Evolutionary conservation across 2,329 filamentous ascomycete species (phyloP).

Genomic region (Fonsecaea nubica): DNA sequence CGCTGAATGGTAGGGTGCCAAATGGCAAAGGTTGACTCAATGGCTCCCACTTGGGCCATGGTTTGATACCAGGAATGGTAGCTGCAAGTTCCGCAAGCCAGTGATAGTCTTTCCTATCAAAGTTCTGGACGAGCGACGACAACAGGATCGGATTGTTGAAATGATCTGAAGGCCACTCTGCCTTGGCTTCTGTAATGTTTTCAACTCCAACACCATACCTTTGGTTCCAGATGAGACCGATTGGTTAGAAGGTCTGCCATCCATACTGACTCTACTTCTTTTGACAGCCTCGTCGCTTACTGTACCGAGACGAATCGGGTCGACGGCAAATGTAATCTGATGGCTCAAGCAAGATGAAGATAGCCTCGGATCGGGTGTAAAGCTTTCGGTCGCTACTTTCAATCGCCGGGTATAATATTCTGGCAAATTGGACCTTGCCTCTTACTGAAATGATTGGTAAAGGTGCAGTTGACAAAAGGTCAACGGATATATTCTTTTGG

Average conservation of each 20-base stretch:
- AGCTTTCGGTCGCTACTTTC: not conserved
- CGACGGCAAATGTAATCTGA: not conserved
- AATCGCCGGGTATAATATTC: not conserved
- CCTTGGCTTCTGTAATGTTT: not conserved
- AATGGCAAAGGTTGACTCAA: not conserved
- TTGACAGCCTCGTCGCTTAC: not conserved
- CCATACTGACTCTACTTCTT: not conserved
- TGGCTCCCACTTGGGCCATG: not conserved
- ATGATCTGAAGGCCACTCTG: not conserved
- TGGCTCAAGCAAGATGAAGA: not conserved
- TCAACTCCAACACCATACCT: not conserved
- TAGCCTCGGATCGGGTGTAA: not conserved
- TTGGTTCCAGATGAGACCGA: not conserved
- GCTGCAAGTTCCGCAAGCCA: not conserved
- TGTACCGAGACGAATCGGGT: not conserved
- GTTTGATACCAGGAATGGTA: not conserved
- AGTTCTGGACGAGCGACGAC: not conserved
- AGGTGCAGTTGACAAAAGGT: not conserved
- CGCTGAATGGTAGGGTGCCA: not conserved
- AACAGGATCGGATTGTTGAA: slow-evolving; percentile 4
- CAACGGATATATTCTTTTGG: not conserved
- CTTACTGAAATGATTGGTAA: not conserved
- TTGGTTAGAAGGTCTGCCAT: not conserved
- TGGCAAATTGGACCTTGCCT: not conserved
- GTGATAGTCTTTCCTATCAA: slow-evolving; percentile 5